A percentile compares a stretch with the other conserved stretches of the same genome.
Conservation (phyloP, 768 basidiomycete species). For the Roridomyces roridus region DNA sequence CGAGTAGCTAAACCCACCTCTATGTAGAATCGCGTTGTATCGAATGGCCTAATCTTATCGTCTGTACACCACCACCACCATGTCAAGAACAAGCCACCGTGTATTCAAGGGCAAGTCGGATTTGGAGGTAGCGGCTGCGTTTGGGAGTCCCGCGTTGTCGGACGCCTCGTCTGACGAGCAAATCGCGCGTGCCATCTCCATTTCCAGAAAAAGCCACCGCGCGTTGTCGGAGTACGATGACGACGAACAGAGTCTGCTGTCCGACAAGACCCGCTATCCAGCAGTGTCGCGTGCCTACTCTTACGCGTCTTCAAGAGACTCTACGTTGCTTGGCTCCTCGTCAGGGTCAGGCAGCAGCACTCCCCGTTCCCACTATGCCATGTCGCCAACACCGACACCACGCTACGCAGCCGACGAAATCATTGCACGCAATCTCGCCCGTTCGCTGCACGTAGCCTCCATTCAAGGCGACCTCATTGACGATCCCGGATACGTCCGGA, state of each 20-base stretch:
- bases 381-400: conserved; percentile 7
- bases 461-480: conserved; percentile 6
- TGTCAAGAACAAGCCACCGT: too few relatives aligned
- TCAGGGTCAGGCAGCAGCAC: background rate
- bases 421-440: conserved; percentile 17
- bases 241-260: too few relatives aligned
- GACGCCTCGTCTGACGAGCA: conserved; percentile 20
- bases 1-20: too few relatives aligned
- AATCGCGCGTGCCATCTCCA: conserved; percentile 17
- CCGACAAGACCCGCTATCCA: background rate
- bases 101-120: background rate
- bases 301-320: background rate
- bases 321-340: conserved; percentile 8
- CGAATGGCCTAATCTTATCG: too few relatives aligned
- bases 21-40: too few relatives aligned
- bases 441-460: conserved; percentile 2
- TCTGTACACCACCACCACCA: too few relatives aligned
- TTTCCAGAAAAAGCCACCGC: background rate
- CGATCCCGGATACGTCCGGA: background rate
- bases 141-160: conserved; percentile 18
- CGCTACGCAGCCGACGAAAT: conserved; percentile 21
- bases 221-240: too few relatives aligned
- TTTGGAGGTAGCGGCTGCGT: conserved; percentile 9
- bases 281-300: conserved; percentile 11
- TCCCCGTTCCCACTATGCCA: background rate